Percentiles rank a stretch among this genome's conserved stretches.
These are phyloP conservation scores for Hippophae tibetana DNA, from an alignment of 306 rosid species.

Conservation along the genomic window DNA sequence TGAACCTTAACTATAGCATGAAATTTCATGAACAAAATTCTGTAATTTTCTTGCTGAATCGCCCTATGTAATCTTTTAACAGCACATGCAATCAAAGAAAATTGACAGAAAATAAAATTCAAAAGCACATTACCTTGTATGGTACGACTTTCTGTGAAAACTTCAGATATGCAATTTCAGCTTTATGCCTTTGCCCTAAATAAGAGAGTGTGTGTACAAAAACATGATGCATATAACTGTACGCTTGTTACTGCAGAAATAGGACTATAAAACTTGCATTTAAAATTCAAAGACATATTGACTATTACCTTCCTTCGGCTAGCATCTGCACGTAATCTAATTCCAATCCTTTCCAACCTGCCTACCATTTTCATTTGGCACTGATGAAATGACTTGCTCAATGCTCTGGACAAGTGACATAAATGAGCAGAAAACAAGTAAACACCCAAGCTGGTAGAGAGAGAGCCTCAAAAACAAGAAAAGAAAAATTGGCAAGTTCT, in stretches of 20 bases:
- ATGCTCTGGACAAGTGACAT: slow-evolving; percentile 24
- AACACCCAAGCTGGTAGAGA: neutral
- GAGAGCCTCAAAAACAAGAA: neutral
- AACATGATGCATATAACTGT: too few species aligned
- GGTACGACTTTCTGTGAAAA: too few species aligned
- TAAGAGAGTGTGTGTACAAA: too few species aligned
- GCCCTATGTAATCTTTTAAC: too few species aligned
- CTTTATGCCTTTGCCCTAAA: too few species aligned
- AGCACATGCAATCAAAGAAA: too few species aligned
- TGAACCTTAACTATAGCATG: too few species aligned
- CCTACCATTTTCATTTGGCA: slow-evolving; percentile 10
- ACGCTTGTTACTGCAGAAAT: neutral
- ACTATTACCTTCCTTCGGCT: slow-evolving; percentile 8
- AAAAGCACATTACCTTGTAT: too few species aligned
- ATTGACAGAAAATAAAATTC: too few species aligned
- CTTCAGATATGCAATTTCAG: too few species aligned
- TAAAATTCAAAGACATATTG: neutral
- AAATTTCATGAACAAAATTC: too few species aligned
- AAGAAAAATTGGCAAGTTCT: neutral
- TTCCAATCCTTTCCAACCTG: slow-evolving; percentile 9
- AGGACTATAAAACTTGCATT: neutral
- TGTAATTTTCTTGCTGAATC: too few species aligned
- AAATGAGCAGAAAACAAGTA: neutral
- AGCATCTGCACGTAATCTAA: neutral
- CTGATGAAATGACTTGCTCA: slow-evolving; percentile 33